These are phyloP conservation scores for Penicillium sp. DNA, from an alignment of 2,329 filamentous ascomycete species.

Conservation along the genomic window DNA sequence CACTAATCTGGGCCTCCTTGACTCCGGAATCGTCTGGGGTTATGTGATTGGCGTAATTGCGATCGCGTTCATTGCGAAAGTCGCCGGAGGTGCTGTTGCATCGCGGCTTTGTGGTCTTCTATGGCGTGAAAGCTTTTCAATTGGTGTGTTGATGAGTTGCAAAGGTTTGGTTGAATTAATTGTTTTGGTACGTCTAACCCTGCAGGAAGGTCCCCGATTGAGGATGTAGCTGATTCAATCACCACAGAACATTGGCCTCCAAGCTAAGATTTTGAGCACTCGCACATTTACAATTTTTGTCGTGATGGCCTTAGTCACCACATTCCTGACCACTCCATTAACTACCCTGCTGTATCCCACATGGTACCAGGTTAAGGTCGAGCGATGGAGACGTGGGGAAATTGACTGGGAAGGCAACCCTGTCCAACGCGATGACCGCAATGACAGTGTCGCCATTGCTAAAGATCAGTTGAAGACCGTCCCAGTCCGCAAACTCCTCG, in stretches of 20 bases:
- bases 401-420: slow-evolving; percentile 75
- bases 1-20: slow-evolving; percentile 75
- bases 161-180: slow-evolving; percentile 93
- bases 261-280: slow-evolving; percentile 69
- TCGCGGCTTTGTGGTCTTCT: slow-evolving; percentile 67
- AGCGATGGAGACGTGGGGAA: slow-evolving; percentile 69
- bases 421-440: slow-evolving; percentile 37
- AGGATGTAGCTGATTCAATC: neutral
- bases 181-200: slow-evolving; percentile 56
- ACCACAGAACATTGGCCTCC: slow-evolving; percentile 63
- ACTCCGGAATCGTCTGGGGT: slow-evolving; percentile 74
- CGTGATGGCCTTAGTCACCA: slow-evolving; percentile 83
- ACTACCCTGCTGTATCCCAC: slow-evolving; percentile 65
- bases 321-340: slow-evolving; percentile 71
- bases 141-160: slow-evolving; percentile 89
- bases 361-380: slow-evolving; percentile 65
- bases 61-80: slow-evolving; percentile 76
- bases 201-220: neutral
- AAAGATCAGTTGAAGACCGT: slow-evolving; percentile 45
- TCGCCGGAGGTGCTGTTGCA: slow-evolving; percentile 70
- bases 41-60: slow-evolving; percentile 77
- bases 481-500: slow-evolving; percentile 58
- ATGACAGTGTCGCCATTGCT: slow-evolving; percentile 33
- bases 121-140: slow-evolving; percentile 82
- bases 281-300: slow-evolving; percentile 89